phyloP scores from a whole-genome alignment of 2,329 filamentous ascomycete genomes.

The Cordyceps javanica region DNA sequence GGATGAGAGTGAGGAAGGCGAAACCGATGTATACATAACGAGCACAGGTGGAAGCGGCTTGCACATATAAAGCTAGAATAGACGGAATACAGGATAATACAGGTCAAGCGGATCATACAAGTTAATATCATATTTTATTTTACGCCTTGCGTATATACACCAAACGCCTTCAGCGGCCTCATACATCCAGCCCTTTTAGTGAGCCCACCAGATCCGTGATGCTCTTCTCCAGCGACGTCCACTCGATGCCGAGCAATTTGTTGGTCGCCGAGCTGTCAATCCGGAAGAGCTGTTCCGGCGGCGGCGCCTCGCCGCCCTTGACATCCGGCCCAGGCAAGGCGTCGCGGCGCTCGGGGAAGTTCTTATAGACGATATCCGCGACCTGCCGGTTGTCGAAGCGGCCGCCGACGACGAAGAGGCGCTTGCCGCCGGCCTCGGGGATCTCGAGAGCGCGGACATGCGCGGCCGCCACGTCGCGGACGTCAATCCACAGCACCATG shows the following conservation, averaged over 20 bases:
- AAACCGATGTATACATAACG: background rate
- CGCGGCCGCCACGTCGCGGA: constrained; percentile 48
- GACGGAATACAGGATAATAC: background rate
- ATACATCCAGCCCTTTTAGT: constrained; percentile 41
- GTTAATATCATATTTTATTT: background rate
- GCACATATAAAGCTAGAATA: constrained; percentile 5
- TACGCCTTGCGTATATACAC: background rate
- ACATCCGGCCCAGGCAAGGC: constrained; percentile 39
- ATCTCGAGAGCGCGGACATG: constrained; percentile 47
- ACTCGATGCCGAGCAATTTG: constrained; percentile 56
- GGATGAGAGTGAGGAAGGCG: background rate
- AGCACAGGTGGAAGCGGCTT: background rate
- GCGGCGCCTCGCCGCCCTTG: constrained; percentile 36
- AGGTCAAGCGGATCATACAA: background rate
- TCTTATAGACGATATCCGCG: constrained; percentile 34
- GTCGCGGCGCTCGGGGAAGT: constrained; percentile 45
- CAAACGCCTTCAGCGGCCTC: no score
- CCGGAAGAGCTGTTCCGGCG: constrained; percentile 38
- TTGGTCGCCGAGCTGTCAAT: constrained; percentile 54
- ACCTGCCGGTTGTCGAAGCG: constrained; percentile 42
- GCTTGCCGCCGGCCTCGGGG: constrained; percentile 40
- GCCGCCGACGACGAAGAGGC: constrained; percentile 45
- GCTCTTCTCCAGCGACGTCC: constrained; percentile 54
- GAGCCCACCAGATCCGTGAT: constrained; percentile 59
- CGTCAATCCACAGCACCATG: constrained; percentile 47